Conservation (phyloP, 768 basidiomycete species). For the Leccinellum luteum region DNA sequence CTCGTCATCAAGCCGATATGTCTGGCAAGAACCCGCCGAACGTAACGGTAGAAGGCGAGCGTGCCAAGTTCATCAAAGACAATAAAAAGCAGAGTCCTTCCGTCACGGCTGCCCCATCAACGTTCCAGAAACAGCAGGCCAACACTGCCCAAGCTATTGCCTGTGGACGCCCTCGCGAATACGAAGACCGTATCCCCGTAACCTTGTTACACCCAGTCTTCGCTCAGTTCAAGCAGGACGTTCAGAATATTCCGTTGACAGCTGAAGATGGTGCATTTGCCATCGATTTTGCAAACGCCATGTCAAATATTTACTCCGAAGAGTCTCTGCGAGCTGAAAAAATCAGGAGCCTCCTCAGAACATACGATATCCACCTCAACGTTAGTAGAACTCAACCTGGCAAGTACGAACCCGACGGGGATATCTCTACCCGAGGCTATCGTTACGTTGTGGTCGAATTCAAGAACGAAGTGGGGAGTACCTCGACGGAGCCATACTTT, state of each 20-base stretch:
- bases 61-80: neutral
- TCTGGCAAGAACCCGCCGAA: neutral
- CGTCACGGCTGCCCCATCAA: neutral
- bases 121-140: neutral
- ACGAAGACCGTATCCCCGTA: neutral
- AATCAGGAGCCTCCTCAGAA: too few relatives aligned
- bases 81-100: neutral
- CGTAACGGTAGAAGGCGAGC: neutral
- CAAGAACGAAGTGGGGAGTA: conserved; percentile 22
- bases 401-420: neutral
- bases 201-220: neutral
- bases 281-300: neutral
- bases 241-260: neutral
- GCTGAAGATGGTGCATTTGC: neutral
- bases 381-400: too few relatives aligned
- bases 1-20: neutral
- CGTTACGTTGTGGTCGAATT: conserved; percentile 15
- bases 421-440: neutral
- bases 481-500: conserved; percentile 23
- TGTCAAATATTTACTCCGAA: neutral
- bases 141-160: neutral
- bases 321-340: neutral
- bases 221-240: neutral
- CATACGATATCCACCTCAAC: too few relatives aligned
- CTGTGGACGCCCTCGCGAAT: neutral